Conservation (phyloP, 176 grass and related monocot species). For the Cenchrus americanus region DNA sequence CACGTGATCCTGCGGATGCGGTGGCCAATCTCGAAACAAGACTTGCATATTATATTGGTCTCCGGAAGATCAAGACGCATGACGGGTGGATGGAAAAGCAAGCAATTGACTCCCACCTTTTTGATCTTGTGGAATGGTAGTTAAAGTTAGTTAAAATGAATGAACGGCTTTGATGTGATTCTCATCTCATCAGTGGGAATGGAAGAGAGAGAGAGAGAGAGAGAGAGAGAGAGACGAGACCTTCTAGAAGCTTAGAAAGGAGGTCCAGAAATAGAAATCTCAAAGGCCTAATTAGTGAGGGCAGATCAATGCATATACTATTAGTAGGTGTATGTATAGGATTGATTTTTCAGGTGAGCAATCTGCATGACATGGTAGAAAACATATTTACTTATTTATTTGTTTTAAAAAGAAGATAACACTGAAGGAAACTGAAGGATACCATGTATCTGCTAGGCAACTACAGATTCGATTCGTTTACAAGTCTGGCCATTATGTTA, state of each 20-base stretch:
- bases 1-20: not conserved
- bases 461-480: not conserved
- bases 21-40: not conserved
- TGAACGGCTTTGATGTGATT: not conserved
- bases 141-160: not conserved
- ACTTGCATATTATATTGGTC: not conserved
- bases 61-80: too few species aligned
- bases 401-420: not conserved
- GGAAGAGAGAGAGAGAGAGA: not conserved
- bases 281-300: not conserved
- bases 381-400: not conserved
- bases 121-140: not conserved
- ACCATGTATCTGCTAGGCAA: conserved; percentile 8
- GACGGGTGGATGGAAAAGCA: not conserved
- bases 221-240: not conserved
- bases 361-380: not conserved
- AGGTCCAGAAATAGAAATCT: not conserved
- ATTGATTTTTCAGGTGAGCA: not conserved
- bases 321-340: not conserved
- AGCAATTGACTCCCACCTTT: not conserved
- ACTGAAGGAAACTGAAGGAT: not conserved
- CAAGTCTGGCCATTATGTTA: too few species aligned
- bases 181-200: not conserved
- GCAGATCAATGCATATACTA: not conserved
- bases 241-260: conserved; percentile 6